Percentiles rank a stretch among this genome's conserved stretches.
These are phyloP conservation scores for Solanum pennellii DNA, from an alignment of 257 asterid genomes.

Conservation along the genomic window DNA sequence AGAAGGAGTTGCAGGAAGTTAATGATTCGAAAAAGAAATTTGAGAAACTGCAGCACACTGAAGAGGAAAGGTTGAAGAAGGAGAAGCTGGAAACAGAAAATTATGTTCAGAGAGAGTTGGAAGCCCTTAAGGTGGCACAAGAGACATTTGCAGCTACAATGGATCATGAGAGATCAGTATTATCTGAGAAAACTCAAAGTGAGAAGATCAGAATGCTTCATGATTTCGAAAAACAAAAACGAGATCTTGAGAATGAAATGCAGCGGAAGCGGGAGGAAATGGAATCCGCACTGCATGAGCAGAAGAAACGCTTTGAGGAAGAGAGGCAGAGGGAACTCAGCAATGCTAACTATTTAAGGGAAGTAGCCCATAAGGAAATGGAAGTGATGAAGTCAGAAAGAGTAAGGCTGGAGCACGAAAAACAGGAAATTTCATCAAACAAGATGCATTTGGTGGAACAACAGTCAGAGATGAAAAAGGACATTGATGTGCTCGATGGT, in stretches of 20 bases:
- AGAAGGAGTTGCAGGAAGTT: constrained; percentile 51
- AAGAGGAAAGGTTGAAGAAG: constrained; percentile 59
- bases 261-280: constrained; percentile 60
- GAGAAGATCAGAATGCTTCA: constrained; percentile 52
- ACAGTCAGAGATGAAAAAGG: constrained; percentile 75
- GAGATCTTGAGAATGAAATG: constrained; percentile 57
- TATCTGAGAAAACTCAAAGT: constrained; percentile 48
- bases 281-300: constrained; percentile 48
- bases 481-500: constrained; percentile 70
- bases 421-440: constrained; percentile 44
- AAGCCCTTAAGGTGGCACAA: constrained; percentile 56
- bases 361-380: constrained; percentile 72
- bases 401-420: constrained; percentile 52
- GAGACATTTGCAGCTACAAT: constrained; percentile 70
- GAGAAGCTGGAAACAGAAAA: constrained; percentile 67
- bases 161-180: constrained; percentile 62
- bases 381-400: constrained; percentile 75
- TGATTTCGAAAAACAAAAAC: constrained; percentile 58
- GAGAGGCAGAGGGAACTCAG: constrained; percentile 45
- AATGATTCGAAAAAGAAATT: constrained; percentile 32
- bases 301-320: constrained; percentile 54
- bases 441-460: constrained; percentile 65
- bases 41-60: constrained; percentile 46
- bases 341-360: constrained; percentile 54
- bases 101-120: constrained; percentile 59